Percentiles rank a stretch among this genome's conserved stretches.
phyloP scores from a whole-genome alignment of 2,329 filamentous ascomycete genomes.

The Exophiala mesophila region DNA sequence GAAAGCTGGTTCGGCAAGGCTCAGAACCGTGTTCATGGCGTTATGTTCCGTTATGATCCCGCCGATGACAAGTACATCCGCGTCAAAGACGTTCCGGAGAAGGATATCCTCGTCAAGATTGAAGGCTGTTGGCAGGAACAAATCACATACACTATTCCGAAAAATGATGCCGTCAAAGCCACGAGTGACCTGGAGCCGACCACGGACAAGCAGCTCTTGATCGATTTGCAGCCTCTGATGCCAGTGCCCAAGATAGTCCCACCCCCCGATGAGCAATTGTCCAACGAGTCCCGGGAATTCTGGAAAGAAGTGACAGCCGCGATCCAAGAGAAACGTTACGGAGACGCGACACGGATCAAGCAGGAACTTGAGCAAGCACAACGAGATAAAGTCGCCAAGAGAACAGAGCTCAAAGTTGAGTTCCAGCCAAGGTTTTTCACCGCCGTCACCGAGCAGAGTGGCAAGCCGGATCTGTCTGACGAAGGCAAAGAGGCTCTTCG shows the following conservation, averaged over 20 bases:
- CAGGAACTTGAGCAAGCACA: constrained; percentile 88
- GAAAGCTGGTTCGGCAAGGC: constrained; percentile 90
- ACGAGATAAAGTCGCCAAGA: constrained; percentile 73
- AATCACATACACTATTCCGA: constrained; percentile 53
- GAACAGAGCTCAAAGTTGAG: constrained; percentile 62
- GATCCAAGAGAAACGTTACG: constrained; percentile 77
- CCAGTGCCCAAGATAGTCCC: constrained; percentile 76
- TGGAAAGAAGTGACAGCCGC: constrained; percentile 86
- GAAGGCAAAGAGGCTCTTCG: constrained; percentile 57
- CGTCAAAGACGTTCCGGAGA: constrained; percentile 80
- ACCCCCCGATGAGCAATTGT: constrained; percentile 69
- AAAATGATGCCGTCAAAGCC: constrained; percentile 12
- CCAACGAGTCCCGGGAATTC: constrained; percentile 83
- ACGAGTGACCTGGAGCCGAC: constrained; percentile 43
- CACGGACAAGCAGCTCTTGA: constrained; percentile 65
- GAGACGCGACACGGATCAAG: constrained; percentile 79
- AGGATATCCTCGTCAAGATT: constrained; percentile 75
- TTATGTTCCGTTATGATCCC: constrained; percentile 86
- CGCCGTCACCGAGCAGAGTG: constrained; percentile 53
- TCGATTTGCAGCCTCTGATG: constrained; percentile 79
- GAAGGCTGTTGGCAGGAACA: constrained; percentile 80
- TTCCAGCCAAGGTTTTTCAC: constrained; percentile 91
- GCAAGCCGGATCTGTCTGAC: constrained; percentile 58
- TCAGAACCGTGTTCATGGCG: constrained; percentile 85
- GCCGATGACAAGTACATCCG: constrained; percentile 73